phyloP scores from a whole-genome alignment of 2,329 filamentous ascomycete genomes.

The Xylariaceae sp. region DNA sequence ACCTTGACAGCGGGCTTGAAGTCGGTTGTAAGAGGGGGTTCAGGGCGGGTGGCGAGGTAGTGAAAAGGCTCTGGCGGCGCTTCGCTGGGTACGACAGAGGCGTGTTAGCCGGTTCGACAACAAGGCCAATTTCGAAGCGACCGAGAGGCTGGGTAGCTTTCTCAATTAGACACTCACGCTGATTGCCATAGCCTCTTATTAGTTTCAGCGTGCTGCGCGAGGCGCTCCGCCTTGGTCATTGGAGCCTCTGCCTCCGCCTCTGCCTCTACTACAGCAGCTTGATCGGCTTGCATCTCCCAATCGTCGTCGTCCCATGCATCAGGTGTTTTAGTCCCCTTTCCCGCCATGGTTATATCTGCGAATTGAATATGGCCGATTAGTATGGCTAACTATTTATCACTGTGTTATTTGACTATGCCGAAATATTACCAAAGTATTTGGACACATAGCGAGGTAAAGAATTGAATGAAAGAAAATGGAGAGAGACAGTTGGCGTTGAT shows the following conservation, averaged over 20 bases:
- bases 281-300: conserved; percentile 82
- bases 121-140: neutral
- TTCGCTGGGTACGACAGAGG: conserved; percentile 62
- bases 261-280: conserved; percentile 46
- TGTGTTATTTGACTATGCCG: neutral
- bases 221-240: conserved; percentile 75
- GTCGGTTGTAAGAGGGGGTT: conserved; percentile 66
- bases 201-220: conserved; percentile 79
- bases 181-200: conserved; percentile 90
- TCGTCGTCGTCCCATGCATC: conserved; percentile 89
- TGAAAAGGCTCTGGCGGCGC: conserved; percentile 71
- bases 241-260: conserved; percentile 46
- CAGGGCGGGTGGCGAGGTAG: conserved; percentile 63
- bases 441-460: too few species aligned
- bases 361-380: neutral
- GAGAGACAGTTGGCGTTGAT: too few species aligned
- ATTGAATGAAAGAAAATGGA: neutral
- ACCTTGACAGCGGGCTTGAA: conserved; percentile 87
- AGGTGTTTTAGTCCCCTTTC: conserved; percentile 52
- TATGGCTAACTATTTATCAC: neutral
- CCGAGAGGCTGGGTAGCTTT: neutral
- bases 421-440: neutral
- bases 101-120: neutral
- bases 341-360: conserved; percentile 14
- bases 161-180: conserved; percentile 63